phyloP scores from a whole-genome alignment of 2,329 filamentous ascomycete genomes.

The Pyrenophora tritici-repentis region DNA sequence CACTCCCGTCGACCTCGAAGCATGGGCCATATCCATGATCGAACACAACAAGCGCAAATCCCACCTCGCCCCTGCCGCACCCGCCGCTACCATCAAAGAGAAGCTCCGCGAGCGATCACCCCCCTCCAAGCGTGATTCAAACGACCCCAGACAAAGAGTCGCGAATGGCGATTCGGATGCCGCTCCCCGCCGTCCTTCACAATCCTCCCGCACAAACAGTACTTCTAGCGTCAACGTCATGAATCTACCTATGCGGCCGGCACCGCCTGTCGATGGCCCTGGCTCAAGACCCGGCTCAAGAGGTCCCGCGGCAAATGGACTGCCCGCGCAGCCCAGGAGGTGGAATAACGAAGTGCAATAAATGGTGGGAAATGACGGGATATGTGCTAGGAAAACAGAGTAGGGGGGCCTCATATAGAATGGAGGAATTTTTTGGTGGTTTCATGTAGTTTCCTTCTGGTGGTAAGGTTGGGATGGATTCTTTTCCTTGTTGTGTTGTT shows the following conservation, averaged over 20 bases:
- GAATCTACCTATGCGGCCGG: constrained; percentile 54
- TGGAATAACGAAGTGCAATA: constrained; percentile 43
- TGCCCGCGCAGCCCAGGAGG: constrained; percentile 28
- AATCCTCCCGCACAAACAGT: constrained; percentile 52
- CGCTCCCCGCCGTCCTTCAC: constrained; percentile 46
- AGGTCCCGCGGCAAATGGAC: constrained; percentile 19
- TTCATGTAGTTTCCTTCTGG: no score
- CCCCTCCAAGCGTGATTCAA: constrained; percentile 30
- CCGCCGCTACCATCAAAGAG: constrained; percentile 60
- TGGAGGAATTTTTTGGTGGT: neutral
- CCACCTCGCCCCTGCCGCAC: constrained; percentile 80
- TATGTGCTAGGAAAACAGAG: neutral
- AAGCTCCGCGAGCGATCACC: constrained; percentile 45
- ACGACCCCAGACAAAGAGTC: constrained; percentile 29
- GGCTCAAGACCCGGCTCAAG: constrained; percentile 31
- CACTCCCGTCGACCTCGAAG: constrained; percentile 89
- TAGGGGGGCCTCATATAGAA: neutral
- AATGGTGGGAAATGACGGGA: neutral
- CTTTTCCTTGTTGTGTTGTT: no score
- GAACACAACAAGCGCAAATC: constrained; percentile 95
- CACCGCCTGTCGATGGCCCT: constrained; percentile 41
- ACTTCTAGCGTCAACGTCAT: constrained; percentile 46
- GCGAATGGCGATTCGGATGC: constrained; percentile 32
- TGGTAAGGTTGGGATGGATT: no score
- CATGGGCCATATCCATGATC: constrained; percentile 94